These are phyloP conservation scores for Musa acuminata DNA, from an alignment of 176 grass and related monocot genomes.

Conservation along the genomic window DNA sequence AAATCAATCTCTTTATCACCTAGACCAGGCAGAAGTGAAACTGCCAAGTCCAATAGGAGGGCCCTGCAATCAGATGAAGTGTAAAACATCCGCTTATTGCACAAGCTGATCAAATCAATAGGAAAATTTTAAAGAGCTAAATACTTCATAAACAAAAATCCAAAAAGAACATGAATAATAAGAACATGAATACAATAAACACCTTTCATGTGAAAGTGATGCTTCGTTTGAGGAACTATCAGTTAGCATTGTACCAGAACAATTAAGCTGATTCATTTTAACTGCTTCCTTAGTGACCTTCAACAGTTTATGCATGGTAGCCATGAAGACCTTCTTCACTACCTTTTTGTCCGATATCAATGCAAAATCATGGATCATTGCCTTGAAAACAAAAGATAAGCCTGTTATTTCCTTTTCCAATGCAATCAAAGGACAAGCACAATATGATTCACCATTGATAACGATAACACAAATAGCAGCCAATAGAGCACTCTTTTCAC, in stretches of 20 bases:
- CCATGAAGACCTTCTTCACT: constrained; percentile 55
- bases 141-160: constrained; percentile 12
- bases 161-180: not conserved
- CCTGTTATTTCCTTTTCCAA: constrained; percentile 2
- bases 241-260: constrained; percentile 44
- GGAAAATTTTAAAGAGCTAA: constrained; percentile 3
- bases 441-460: not conserved
- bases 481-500: not conserved
- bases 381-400: constrained; percentile 39
- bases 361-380: constrained; percentile 66
- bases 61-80: constrained; percentile 44
- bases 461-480: too few species aligned
- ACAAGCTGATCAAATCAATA: not conserved
- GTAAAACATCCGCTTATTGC: constrained; percentile 8
- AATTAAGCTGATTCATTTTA: constrained; percentile 44
- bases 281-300: constrained; percentile 55
- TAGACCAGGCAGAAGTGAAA: constrained; percentile 80
- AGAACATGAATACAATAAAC: not conserved
- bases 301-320: constrained; percentile 56
- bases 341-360: constrained; percentile 70
- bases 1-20: constrained; percentile 52
- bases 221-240: constrained; percentile 29
- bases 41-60: constrained; percentile 67
- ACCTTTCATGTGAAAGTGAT: constrained; percentile 12
- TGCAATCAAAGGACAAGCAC: not conserved